Conservation (phyloP, 2,329 filamentous ascomycete species). For the Ilyonectria sp. region DNA sequence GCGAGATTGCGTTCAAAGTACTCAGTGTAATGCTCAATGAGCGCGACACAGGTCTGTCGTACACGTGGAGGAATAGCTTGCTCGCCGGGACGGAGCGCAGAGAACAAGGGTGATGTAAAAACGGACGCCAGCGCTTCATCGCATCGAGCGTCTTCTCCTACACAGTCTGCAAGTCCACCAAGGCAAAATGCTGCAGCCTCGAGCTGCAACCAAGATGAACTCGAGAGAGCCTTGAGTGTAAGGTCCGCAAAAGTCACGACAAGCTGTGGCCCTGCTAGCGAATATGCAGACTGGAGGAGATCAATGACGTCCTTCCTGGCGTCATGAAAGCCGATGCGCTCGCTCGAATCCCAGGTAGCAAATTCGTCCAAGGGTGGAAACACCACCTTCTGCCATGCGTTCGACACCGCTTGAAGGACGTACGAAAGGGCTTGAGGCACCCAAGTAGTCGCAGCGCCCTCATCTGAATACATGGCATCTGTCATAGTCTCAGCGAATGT, state of each 20-base stretch:
- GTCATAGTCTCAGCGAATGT: conserved; percentile 80
- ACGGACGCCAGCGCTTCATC: conserved; percentile 73
- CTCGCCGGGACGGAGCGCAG: conserved; percentile 66
- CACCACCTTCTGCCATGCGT: conserved; percentile 78
- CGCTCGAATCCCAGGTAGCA: conserved; percentile 78
- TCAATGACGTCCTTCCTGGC: conserved; percentile 86
- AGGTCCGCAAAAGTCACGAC: conserved; percentile 71
- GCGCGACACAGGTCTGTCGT: conserved; percentile 77
- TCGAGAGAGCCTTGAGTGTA: conserved; percentile 65
- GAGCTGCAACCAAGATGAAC: conserved; percentile 70
- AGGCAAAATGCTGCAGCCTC: conserved; percentile 76
- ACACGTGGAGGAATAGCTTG: conserved; percentile 72
- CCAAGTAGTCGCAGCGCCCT: conserved; percentile 66
- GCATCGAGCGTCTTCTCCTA: conserved; percentile 69
- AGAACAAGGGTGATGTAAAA: conserved; percentile 73
- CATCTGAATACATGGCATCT: conserved; percentile 69
- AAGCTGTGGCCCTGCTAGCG: conserved; percentile 70
- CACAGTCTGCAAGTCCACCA: conserved; percentile 76
- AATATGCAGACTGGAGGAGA: conserved; percentile 80
- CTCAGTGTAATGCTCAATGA: conserved; percentile 81
- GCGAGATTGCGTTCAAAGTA: conserved; percentile 82
- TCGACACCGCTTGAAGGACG: conserved; percentile 75
- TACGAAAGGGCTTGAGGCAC: conserved; percentile 70
- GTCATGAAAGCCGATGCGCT: conserved; percentile 77
- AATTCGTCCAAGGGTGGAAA: conserved; percentile 74